Percentiles rank a stretch among this genome's conserved stretches.
Evolutionary conservation across 306 rosid species (phyloP).

Genomic region (Quercus ilex): DNA sequence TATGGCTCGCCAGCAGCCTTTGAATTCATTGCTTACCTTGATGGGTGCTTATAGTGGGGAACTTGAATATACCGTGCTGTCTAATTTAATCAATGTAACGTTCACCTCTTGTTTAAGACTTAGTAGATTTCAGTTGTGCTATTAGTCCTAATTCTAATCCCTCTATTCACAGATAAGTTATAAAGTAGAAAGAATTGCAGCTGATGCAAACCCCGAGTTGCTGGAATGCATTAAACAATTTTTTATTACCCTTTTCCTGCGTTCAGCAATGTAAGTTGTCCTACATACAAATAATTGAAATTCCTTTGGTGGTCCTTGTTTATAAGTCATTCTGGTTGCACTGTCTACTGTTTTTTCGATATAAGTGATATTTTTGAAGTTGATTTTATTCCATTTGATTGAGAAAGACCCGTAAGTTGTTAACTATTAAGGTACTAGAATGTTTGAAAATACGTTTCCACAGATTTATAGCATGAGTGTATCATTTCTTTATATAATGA

Average conservation of each 20-base stretch:
- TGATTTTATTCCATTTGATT: too few relatives aligned
- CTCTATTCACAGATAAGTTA: conserved; percentile 53
- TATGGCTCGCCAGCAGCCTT: conserved; percentile 66
- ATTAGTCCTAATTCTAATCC: conserved; percentile 24
- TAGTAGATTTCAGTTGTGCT: conserved; percentile 10
- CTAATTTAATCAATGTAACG: conserved; percentile 74
- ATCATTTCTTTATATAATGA: not conserved
- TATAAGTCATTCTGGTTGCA: not conserved
- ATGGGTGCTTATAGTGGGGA: conserved; percentile 79
- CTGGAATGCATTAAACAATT: conserved; percentile 49
- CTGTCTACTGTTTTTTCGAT: not conserved
- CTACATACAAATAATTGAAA: not conserved
- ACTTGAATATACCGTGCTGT: conserved; percentile 76
- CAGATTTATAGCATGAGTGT: too few relatives aligned
- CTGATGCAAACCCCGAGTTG: conserved; percentile 76
- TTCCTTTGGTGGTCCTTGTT: not conserved
- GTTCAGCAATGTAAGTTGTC: conserved; percentile 69
- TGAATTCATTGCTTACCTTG: conserved; percentile 70
- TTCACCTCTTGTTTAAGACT: conserved; percentile 17
- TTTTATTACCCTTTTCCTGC: conserved; percentile 60
- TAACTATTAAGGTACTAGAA: too few relatives aligned
- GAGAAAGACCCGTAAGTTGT: too few relatives aligned
- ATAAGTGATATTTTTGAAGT: not conserved
- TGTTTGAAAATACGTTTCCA: too few relatives aligned
- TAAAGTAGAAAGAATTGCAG: conserved; percentile 51